Evolutionary conservation across 1,139 yeast species (phyloP).

Genomic region (Geotrichum bryndzae): DNA sequence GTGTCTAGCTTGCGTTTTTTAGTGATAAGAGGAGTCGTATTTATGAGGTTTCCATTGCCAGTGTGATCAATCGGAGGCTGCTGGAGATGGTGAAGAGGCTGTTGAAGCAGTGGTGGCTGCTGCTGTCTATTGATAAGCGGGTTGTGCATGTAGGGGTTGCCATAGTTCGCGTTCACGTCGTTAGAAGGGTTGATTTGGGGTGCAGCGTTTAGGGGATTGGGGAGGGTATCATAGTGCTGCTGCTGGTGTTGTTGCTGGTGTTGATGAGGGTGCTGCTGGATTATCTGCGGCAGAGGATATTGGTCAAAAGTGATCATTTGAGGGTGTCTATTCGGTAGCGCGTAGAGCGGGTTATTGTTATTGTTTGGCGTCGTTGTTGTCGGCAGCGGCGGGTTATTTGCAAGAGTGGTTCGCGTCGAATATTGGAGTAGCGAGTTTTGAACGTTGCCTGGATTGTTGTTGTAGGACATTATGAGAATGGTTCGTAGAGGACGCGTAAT

Average conservation of each 20-base stretch:
- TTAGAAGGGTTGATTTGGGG: background rate
- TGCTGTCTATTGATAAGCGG: background rate
- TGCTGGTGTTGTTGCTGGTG: slow-evolving; percentile 1
- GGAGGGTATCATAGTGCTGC: background rate
- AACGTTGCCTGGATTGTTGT: background rate
- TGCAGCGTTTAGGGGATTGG: background rate
- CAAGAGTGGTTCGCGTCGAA: background rate
- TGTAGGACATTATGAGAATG: background rate
- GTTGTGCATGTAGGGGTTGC: background rate
- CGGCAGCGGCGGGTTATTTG: background rate
- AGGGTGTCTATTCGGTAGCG: background rate
- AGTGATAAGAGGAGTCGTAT: background rate
- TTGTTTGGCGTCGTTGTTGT: background rate
- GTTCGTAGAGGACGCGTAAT: background rate
- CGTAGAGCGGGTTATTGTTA: slow-evolving; percentile 14
- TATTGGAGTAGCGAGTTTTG: background rate
- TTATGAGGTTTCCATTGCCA: background rate
- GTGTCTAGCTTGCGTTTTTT: background rate
- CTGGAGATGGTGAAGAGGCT: background rate
- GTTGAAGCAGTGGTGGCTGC: background rate
- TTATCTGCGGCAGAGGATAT: background rate
- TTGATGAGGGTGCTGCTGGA: slow-evolving; percentile 1
- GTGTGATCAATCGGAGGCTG: background rate
- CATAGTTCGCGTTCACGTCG: background rate
- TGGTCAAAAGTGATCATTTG: background rate